Evolutionary conservation across 345 rosid genomes (phyloP).

Genomic region (Ceriops tagal): DNA sequence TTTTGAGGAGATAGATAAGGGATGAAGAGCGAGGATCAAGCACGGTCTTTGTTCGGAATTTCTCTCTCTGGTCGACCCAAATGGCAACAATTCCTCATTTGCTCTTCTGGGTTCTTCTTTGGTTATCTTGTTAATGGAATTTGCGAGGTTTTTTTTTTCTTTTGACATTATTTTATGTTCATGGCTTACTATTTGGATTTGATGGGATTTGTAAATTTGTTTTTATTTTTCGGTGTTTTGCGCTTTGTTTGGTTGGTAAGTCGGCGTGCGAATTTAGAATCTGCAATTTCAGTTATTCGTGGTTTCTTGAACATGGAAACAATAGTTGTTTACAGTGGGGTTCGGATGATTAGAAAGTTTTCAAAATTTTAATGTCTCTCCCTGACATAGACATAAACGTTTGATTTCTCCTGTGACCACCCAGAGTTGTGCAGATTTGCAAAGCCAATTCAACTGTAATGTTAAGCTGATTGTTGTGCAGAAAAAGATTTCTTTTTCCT

Average conservation of each 20-base stretch:
- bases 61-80: conserved; percentile 60
- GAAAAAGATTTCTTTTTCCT: not conserved
- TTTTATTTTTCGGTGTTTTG: not conserved
- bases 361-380: not conserved
- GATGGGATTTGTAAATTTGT: not conserved
- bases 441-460: too few relatives aligned
- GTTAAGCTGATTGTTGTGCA: too few relatives aligned
- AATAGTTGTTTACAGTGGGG: not conserved
- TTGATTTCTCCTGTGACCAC: not conserved
- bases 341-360: not conserved
- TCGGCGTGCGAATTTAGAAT: not conserved
- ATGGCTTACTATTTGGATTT: conserved; percentile 6
- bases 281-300: not conserved
- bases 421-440: not conserved
- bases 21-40: conserved; percentile 69
- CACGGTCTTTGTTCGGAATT: conserved; percentile 63
- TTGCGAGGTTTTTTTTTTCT: conserved; percentile 63
- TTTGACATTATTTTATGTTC: not conserved
- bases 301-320: not conserved
- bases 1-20: not conserved
- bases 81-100: conserved; percentile 84
- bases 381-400: not conserved
- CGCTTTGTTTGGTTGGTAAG: conserved; percentile 11
- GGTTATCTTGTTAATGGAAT: conserved; percentile 93
- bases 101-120: conserved; percentile 94